Conservation (phyloP, 495 filamentous ascomycete genomes). For the Neohortaea acidophila region DNA sequence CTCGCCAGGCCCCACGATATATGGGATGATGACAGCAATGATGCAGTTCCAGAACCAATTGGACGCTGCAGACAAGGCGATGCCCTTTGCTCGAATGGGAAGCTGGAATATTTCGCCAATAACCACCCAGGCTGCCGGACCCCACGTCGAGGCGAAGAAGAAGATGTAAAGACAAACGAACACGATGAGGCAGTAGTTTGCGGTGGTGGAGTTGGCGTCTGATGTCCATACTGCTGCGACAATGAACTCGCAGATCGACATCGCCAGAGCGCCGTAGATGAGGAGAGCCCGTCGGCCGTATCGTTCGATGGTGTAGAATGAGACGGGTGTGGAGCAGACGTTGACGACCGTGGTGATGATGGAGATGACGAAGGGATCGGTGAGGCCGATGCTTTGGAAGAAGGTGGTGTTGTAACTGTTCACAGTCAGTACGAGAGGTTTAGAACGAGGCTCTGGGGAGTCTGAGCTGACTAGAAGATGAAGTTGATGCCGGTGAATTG, state of each 20-base stretch:
- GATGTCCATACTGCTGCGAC: constrained; percentile 48
- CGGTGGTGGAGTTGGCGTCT: constrained; percentile 13
- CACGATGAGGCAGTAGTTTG: constrained; percentile 23
- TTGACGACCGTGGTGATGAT: constrained; percentile 78
- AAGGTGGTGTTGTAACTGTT: constrained; percentile 58
- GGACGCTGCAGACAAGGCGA: constrained; percentile 63
- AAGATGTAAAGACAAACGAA: constrained; percentile 42
- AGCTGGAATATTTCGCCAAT: constrained; percentile 81
- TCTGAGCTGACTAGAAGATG: constrained; percentile 48
- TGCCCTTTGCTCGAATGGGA: constrained; percentile 65
- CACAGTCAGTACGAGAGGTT: not conserved
- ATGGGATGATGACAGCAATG: constrained; percentile 63
- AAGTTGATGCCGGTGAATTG: constrained; percentile 80
- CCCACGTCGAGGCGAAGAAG: constrained; percentile 31
- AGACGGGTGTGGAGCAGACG: constrained; percentile 63
- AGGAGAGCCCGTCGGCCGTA: constrained; percentile 73
- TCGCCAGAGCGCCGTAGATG: constrained; percentile 60
- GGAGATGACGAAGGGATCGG: constrained; percentile 61
- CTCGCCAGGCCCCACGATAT: constrained; percentile 49
- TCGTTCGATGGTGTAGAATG: constrained; percentile 69
- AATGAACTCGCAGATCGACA: constrained; percentile 76
- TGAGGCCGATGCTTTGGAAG: constrained; percentile 59
- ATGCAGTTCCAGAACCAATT: constrained; percentile 63
- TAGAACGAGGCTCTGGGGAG: not conserved
- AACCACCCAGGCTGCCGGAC: constrained; percentile 58